phyloP scores from a whole-genome alignment of 352 stramenopile species.

The Globisporangium acanthophoron region DNA sequence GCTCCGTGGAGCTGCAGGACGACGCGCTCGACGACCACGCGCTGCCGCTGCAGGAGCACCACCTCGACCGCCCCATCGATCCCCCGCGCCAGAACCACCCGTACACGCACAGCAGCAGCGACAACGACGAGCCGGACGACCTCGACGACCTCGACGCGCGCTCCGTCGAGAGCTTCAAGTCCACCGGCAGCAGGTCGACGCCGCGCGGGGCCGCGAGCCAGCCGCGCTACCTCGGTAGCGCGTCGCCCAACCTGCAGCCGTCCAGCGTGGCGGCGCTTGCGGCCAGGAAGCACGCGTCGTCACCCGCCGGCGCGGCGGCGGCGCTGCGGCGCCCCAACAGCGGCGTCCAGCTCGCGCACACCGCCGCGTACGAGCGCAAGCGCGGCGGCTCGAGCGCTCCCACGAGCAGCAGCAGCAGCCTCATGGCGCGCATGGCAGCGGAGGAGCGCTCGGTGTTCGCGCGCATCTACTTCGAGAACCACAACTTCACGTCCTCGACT shows the following conservation, averaged over 20 bases:
- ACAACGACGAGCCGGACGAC: not conserved
- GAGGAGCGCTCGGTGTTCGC: conserved; percentile 67
- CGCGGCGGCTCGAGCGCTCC: conserved; percentile 3
- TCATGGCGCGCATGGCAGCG: conserved; percentile 11
- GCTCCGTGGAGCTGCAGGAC: conserved; percentile 7
- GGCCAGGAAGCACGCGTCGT: conserved; percentile 9
- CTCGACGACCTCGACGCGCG: conserved; percentile 2
- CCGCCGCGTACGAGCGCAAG: conserved; percentile 14
- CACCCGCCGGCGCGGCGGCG: not conserved
- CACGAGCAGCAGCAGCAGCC: not conserved
- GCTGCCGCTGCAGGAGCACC: conserved; percentile 13
- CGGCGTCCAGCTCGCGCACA: not conserved
- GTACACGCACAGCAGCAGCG: not conserved
- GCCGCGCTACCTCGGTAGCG: not conserved
- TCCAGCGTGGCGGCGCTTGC: conserved; percentile 14
- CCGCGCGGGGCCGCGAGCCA: not conserved
- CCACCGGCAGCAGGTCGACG: not conserved
- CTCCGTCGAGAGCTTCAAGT: not conserved
- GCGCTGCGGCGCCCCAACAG: conserved; percentile 7
- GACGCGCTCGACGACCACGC: conserved; percentile 2
- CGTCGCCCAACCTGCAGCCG: conserved; percentile 13
- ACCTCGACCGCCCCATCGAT: conserved; percentile 12
- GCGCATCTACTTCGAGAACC: conserved; percentile 82
- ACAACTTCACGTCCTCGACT: conserved; percentile 76
- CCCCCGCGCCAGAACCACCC: not conserved